Conservation (phyloP, 2,329 filamentous ascomycete species). For the Claviceps sorghi region DNA sequence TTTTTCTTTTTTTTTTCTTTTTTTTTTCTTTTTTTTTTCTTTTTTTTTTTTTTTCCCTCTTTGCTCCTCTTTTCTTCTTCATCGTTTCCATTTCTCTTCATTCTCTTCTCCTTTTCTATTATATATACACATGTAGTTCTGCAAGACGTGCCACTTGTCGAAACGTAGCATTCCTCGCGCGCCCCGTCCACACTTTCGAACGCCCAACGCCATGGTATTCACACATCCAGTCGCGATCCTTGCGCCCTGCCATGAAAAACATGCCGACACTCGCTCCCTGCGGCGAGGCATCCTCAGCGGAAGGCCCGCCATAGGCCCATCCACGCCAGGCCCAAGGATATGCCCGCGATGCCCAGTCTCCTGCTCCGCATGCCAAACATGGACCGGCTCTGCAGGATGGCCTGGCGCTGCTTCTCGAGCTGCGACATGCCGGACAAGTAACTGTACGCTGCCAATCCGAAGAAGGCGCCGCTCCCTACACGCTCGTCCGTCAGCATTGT, state of each 20-base stretch:
- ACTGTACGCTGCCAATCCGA: slow-evolving; percentile 63
- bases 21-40: not conserved
- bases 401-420: slow-evolving; percentile 49
- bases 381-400: slow-evolving; percentile 54
- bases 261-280: not conserved
- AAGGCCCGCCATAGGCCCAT: slow-evolving; percentile 57
- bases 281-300: slow-evolving; percentile 16
- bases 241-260: not conserved
- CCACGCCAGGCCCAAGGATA: slow-evolving; percentile 53
- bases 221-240: not conserved
- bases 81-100: too few species aligned
- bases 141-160: too few species aligned
- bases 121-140: too few species aligned
- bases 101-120: too few species aligned
- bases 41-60: too few species aligned
- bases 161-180: too few species aligned
- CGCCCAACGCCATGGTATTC: not conserved
- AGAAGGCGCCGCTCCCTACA: slow-evolving; percentile 59
- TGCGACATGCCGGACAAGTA: slow-evolving; percentile 62
- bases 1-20: too few species aligned
- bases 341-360: slow-evolving; percentile 48
- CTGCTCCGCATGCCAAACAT: slow-evolving; percentile 60
- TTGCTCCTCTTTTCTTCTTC: too few species aligned
- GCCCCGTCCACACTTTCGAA: too few species aligned
- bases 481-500: not conserved